Evolutionary conservation across 768 basidiomycete genomes (phyloP), one percentile per base, ranked within the genome.

Genomic region (Baorangia bicolor): DNA sequence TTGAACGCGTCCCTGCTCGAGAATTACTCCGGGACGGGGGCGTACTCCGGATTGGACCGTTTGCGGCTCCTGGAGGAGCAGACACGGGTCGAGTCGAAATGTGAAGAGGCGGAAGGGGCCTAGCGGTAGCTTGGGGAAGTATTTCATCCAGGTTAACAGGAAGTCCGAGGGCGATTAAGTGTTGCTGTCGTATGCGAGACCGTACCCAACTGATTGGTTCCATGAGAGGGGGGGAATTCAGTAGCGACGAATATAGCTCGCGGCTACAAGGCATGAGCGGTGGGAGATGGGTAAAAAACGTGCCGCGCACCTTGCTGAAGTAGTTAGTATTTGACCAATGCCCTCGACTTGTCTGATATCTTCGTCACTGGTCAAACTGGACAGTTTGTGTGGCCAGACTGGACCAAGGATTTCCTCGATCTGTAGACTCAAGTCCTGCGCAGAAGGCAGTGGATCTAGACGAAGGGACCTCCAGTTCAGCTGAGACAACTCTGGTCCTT

Each of bases 131-230:
- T 44, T 81, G 83, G 2, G 90, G 89, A 47, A 92, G 75, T 9
- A 96, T 86, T 74, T 98, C 95, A 68, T 98, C 95, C 7, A 98
- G 78, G 67, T 98, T 98, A 49, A 98, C 91, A 4, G 95, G 95
- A 43, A 98, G 87, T 23, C 95, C 95, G 25, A 98, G 83, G 13
- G 92, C 75, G 57, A 96, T 96, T 45, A 98, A 78, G 65, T 97
- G 92, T 66, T 94, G 92, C 45, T 94, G 78, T 53, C 95, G 84
- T 68, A 93, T 94, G 41, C 90, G 84, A 53, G 94, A 96, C 44
- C 93, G 87, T 48, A 86, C 94, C 95, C 95, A 98, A 64, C 92
- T 95, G 50, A 93, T 86, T n/a, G 91, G 87, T 68, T 88, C 86
- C 42, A 83, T 87, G 11, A 86, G 82, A 33, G 90, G 87, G 2